Evolutionary conservation across 208 protist species (phyloP).

Genomic region (Crithidia sp.): DNA sequence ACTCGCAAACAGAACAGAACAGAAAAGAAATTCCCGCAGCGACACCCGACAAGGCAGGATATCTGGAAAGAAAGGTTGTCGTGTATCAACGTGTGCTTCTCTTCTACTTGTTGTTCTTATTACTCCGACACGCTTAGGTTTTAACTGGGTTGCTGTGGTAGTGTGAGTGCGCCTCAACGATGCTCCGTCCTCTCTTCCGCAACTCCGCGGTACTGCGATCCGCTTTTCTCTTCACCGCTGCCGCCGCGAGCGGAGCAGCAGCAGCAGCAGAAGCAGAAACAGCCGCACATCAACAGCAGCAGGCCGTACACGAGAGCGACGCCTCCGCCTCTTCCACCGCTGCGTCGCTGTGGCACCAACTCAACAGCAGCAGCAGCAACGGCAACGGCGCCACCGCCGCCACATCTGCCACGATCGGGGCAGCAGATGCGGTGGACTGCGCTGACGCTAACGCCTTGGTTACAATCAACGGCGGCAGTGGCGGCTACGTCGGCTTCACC

Average conservation of each 20-base stretch:
- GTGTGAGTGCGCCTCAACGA: conserved; percentile 1
- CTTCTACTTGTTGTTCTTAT: neutral
- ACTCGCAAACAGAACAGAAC: neutral
- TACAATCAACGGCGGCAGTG: neutral
- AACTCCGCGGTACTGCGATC: conserved; percentile 16
- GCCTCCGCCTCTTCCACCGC: conserved; percentile 8
- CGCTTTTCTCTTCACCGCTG: conserved; percentile 6
- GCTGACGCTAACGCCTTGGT: no score
- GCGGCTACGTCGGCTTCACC: conserved; percentile 12
- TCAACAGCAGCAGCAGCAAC: conserved; percentile 3
- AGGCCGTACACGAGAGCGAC: neutral
- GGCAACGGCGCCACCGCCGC: neutral
- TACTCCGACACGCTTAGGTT: no score
- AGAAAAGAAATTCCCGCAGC: neutral
- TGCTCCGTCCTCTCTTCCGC: conserved; percentile 27
- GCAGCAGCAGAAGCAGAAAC: neutral
- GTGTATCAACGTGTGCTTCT: no score
- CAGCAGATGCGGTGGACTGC: no score
- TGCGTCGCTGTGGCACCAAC: conserved; percentile 18
- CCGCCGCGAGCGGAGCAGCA: neutral
- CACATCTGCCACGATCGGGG: neutral
- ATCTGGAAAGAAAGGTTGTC: no score
- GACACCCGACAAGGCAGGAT: no score
- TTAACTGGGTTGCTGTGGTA: no score
- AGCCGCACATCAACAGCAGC: neutral